These are phyloP conservation scores for Penicillium fimorum DNA, from an alignment of 495 filamentous ascomycete genomes.

Conservation along the genomic window DNA sequence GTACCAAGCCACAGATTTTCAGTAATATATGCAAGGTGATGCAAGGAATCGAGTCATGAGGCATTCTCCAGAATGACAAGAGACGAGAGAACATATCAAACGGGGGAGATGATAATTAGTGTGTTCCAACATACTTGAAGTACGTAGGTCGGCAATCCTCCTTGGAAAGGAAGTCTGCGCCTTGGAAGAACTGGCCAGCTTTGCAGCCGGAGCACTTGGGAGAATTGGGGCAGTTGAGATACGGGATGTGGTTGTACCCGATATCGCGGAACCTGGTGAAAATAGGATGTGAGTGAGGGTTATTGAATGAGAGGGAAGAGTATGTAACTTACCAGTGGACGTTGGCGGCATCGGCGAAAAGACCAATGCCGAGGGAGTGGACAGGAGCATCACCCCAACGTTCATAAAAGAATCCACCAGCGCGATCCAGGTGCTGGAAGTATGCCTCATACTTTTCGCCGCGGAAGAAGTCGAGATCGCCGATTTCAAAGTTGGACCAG, in stretches of 20 bases:
- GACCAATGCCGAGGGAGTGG: conserved; percentile 88
- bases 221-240: conserved; percentile 96
- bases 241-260: conserved; percentile 97
- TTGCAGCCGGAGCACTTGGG: conserved; percentile 90
- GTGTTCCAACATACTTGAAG: conserved; percentile 90
- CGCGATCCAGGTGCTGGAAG: conserved; percentile 91
- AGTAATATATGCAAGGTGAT: conserved; percentile 31
- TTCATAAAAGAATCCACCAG: conserved; percentile 98
- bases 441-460: conserved; percentile 90
- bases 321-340: conserved; percentile 81
- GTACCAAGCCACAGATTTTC: conserved; percentile 24
- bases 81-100: conserved; percentile 7
- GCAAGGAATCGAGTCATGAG: conserved; percentile 24
- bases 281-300: conserved; percentile 16
- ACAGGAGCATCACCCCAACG: conserved; percentile 98
- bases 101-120: conserved; percentile 42
- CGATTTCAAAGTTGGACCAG: conserved; percentile 99
- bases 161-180: conserved; percentile 74
- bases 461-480: conserved; percentile 91
- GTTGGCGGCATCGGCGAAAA: conserved; percentile 87
- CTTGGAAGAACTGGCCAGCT: conserved; percentile 82
- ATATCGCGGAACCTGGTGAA: conserved; percentile 91
- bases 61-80: conserved; percentile 15
- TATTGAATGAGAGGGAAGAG: background rate
- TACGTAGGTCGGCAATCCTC: conserved; percentile 97